phyloP scores from a whole-genome alignment of 441 rosid species.

The Bocquillonia castaneifolia region DNA sequence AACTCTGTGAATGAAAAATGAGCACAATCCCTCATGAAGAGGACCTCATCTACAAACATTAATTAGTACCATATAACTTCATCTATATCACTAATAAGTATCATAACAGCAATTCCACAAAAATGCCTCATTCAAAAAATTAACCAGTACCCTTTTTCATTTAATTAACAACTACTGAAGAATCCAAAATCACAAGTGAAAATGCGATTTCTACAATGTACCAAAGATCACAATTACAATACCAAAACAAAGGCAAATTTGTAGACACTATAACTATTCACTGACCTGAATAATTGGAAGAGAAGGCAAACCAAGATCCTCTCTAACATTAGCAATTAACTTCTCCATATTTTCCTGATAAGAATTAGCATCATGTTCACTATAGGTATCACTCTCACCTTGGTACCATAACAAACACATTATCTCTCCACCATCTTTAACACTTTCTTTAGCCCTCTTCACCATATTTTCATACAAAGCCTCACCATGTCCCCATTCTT shows the following conservation, averaged over 20 bases:
- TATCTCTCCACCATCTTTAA: conserved; percentile 52
- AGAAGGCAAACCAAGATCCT: conserved; percentile 61
- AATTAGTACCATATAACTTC: too few species aligned
- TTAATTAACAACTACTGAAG: too few species aligned
- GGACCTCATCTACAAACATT: too few species aligned
- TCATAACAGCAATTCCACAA: too few species aligned
- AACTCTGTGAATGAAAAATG: too few species aligned
- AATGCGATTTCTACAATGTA: too few species aligned
- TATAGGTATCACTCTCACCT: conserved; percentile 77
- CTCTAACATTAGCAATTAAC: conserved; percentile 49
- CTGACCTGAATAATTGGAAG: conserved; percentile 89
- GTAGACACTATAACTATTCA: neutral
- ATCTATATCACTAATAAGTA: too few species aligned
- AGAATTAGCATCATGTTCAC: conserved; percentile 47
- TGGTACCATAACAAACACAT: conserved; percentile 83
- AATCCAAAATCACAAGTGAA: too few species aligned
- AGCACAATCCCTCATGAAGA: too few species aligned
- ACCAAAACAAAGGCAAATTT: neutral
- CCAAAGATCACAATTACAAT: too few species aligned
- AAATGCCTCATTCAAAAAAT: too few species aligned
- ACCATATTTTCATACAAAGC: conserved; percentile 67
- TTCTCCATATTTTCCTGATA: conserved; percentile 56
- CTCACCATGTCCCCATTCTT: conserved; percentile 73
- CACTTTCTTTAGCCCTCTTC: conserved; percentile 59
- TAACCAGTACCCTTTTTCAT: too few species aligned